phyloP scores from a whole-genome alignment of 108 stramenopile genomes.

The Nitzschia palea region DNA sequence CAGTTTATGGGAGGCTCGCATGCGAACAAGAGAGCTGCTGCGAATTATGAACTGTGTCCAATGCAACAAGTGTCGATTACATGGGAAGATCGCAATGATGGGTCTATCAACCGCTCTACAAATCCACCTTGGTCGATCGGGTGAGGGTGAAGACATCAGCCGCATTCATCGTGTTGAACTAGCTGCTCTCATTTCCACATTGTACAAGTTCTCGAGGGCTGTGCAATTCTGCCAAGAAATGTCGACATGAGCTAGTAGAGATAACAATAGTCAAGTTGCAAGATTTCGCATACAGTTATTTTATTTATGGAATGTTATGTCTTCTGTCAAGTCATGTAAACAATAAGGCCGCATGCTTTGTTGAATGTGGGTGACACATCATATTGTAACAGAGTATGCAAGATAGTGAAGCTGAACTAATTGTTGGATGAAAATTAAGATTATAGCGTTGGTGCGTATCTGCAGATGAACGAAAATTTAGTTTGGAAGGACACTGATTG shows the following conservation, averaged over 20 bases:
- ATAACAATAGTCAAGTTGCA: background rate
- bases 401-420: too few species aligned
- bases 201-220: constrained; percentile 83
- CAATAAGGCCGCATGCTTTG: too few species aligned
- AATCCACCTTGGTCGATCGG: constrained; percentile 67
- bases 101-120: constrained; percentile 89
- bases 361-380: too few species aligned
- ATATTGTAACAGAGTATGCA: too few species aligned
- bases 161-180: constrained; percentile 82
- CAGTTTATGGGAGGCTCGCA: constrained; percentile 81
- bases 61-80: constrained; percentile 95
- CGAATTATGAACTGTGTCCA: constrained; percentile 98
- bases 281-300: too few species aligned
- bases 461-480: too few species aligned
- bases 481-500: too few species aligned
- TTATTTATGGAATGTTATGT: too few species aligned
- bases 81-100: constrained; percentile 87
- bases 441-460: too few species aligned
- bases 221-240: constrained; percentile 73
- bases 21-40: constrained; percentile 86
- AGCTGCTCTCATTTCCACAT: constrained; percentile 74
- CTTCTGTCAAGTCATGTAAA: too few species aligned
- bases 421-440: too few species aligned
- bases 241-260: constrained; percentile 20
- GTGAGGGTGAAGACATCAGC: constrained; percentile 64